Conservation (phyloP, 208 protist species). For the Wallacemonas rigidus region DNA sequence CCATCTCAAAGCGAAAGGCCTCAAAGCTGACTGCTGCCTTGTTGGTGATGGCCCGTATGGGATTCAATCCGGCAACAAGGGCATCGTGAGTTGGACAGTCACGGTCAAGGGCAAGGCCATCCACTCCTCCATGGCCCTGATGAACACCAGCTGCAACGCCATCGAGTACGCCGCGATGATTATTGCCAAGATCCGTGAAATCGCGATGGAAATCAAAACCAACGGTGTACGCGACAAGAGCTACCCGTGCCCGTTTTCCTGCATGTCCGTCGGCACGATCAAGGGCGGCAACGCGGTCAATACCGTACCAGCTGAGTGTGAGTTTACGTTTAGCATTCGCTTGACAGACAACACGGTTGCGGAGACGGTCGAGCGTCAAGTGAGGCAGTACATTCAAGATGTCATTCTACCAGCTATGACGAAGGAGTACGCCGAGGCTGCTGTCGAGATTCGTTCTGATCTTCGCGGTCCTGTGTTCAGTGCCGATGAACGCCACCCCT, state of each 20-base stretch:
- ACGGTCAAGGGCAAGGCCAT: conserved; percentile 45
- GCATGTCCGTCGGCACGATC: conserved; percentile 13
- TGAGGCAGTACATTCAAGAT: conserved; percentile 14
- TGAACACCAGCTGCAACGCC: conserved; percentile 45
- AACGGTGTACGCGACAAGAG: conserved; percentile 3
- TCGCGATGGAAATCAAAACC: conserved; percentile 7
- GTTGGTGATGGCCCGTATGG: conserved; percentile 35
- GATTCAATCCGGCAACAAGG: conserved; percentile 42
- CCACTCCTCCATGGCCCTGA: conserved; percentile 49
- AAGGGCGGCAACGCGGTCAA: conserved; percentile 12
- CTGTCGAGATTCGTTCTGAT: background rate
- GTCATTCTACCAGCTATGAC: conserved; percentile 17
- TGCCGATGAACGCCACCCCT: conserved; percentile 14
- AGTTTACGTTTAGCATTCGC: conserved; percentile 15
- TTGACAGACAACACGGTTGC: conserved; percentile 3
- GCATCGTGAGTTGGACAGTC: conserved; percentile 28
- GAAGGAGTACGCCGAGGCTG: conserved; percentile 19
- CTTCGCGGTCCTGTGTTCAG: conserved; percentile 10
- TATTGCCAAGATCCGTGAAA: conserved; percentile 33
- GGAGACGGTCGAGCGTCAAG: background rate
- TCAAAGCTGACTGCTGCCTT: conserved; percentile 32
- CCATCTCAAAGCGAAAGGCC: conserved; percentile 24
- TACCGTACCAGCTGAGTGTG: conserved; percentile 13
- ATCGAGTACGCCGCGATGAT: conserved; percentile 44
- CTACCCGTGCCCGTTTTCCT: conserved; percentile 16